phyloP scores from a whole-genome alignment of 108 stramenopile species.

The Parmales sp. region DNA sequence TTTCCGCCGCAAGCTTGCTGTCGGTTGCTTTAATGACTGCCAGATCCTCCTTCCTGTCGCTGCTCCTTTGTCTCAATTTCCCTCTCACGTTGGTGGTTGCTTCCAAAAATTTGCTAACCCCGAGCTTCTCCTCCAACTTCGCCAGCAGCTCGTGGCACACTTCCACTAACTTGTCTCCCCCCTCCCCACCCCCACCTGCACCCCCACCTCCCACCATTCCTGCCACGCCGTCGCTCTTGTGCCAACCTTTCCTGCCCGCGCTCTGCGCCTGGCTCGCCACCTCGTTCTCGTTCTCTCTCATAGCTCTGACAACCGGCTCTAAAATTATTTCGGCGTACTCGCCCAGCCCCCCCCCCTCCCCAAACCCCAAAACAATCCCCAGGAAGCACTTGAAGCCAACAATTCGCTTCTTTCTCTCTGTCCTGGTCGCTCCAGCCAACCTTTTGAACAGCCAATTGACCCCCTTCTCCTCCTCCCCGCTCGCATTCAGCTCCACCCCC shows the following conservation, averaged over 20 bases:
- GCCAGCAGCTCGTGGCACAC: constrained; percentile 21
- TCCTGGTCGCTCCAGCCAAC: constrained; percentile 3
- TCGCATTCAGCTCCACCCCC: not conserved
- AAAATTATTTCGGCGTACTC: not conserved
- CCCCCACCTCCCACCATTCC: too few species aligned
- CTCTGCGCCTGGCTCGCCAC: too few species aligned
- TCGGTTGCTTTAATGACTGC: constrained; percentile 28
- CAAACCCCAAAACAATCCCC: not conserved
- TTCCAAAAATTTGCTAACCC: constrained; percentile 23
- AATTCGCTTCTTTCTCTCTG: not conserved
- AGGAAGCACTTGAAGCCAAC: not conserved
- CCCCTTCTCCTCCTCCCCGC: not conserved
- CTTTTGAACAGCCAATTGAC: constrained; percentile 1
- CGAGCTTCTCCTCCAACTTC: constrained; percentile 30
- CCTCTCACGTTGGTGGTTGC: constrained; percentile 19
- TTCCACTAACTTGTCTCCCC: not conserved
- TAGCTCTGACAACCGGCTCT: not conserved
- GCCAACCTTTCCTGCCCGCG: too few species aligned
- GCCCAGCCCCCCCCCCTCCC: not conserved
- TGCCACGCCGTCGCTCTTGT: too few species aligned
- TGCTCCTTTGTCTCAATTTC: constrained; percentile 18
- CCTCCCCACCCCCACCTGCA: not conserved
- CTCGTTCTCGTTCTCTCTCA: not conserved
- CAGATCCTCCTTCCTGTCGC: constrained; percentile 19
- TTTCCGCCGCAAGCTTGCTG: constrained; percentile 22